These are phyloP conservation scores for Calycina herbarum DNA, from an alignment of 2,329 filamentous ascomycete species.

Conservation along the genomic window DNA sequence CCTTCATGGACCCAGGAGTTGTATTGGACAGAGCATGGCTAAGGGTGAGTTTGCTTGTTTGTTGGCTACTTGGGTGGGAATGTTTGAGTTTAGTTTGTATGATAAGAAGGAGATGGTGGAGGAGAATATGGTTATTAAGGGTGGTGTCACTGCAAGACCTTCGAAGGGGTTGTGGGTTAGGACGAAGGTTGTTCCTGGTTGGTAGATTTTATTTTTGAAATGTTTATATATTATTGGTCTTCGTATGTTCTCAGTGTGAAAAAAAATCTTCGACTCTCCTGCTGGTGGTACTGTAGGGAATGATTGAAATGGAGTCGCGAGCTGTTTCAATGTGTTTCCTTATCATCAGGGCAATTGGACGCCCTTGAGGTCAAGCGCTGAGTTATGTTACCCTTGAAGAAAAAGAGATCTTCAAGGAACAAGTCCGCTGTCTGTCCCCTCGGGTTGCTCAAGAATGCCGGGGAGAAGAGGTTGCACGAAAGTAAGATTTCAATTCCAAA, in stretches of 20 bases:
- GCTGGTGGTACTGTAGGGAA: background rate
- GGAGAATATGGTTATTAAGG: conserved; percentile 64
- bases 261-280: background rate
- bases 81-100: conserved; percentile 63
- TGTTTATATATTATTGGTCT: background rate
- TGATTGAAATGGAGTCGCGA: too few species aligned
- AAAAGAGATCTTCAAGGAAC: too few species aligned
- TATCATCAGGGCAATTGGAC: too few species aligned
- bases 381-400: too few species aligned
- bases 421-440: too few species aligned
- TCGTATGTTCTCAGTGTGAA: background rate
- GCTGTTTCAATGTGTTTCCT: too few species aligned
- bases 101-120: conserved; percentile 65
- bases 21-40: conserved; percentile 81
- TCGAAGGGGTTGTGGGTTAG: conserved; percentile 70
- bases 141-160: conserved; percentile 71
- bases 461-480: too few species aligned
- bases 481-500: too few species aligned
- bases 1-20: conserved; percentile 80
- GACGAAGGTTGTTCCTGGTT: conserved; percentile 66
- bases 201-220: conserved; percentile 44
- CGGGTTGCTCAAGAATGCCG: too few species aligned
- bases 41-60: conserved; percentile 83
- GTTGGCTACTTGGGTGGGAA: conserved; percentile 73
- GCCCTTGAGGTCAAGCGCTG: too few species aligned